These are phyloP conservation scores for Tilletia walkeri DNA, from an alignment of 1,284 basidiomycete species.

Conservation along the genomic window DNA sequence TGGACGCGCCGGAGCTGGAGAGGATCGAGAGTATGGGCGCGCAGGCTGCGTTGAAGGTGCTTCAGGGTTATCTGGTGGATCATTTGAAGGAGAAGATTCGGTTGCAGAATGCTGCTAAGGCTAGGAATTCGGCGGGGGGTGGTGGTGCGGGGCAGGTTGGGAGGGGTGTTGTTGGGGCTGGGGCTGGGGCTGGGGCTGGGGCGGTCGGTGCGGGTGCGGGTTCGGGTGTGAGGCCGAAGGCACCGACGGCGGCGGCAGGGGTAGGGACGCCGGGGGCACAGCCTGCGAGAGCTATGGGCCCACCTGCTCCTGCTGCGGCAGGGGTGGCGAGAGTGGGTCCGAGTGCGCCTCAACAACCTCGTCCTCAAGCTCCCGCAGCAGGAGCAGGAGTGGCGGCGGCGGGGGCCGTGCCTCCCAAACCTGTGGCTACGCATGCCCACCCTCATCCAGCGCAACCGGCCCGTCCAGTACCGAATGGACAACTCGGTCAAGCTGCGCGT, in stretches of 20 bases:
- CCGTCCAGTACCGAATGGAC: too few species aligned
- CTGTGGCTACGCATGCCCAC: too few species aligned
- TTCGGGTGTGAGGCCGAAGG: neutral
- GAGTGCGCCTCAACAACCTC: neutral
- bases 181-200: constrained; percentile 8
- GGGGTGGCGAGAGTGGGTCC: neutral
- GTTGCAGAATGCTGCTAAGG: constrained; percentile 54
- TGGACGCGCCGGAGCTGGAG: constrained; percentile 70
- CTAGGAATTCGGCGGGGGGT: neutral
- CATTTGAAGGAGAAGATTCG: constrained; percentile 75
- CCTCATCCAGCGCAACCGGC: too few species aligned
- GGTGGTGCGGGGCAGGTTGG: neutral
- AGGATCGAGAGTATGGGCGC: constrained; percentile 78
- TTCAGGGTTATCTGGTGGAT: constrained; percentile 79
- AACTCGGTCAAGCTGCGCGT: too few species aligned
- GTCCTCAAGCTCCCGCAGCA: too few species aligned
- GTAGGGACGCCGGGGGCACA: too few species aligned
- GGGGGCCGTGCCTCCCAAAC: too few species aligned
- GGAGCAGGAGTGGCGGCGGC: too few species aligned
- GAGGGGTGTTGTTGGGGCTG: constrained; percentile 16
- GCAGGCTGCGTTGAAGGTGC: constrained; percentile 74
- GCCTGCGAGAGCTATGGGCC: too few species aligned
- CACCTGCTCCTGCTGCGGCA: too few species aligned
- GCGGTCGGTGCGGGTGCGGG: neutral
- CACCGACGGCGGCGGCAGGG: neutral